phyloP scores from a whole-genome alignment of 2,329 filamentous ascomycete genomes.

The Colletotrichum noveboracense region DNA sequence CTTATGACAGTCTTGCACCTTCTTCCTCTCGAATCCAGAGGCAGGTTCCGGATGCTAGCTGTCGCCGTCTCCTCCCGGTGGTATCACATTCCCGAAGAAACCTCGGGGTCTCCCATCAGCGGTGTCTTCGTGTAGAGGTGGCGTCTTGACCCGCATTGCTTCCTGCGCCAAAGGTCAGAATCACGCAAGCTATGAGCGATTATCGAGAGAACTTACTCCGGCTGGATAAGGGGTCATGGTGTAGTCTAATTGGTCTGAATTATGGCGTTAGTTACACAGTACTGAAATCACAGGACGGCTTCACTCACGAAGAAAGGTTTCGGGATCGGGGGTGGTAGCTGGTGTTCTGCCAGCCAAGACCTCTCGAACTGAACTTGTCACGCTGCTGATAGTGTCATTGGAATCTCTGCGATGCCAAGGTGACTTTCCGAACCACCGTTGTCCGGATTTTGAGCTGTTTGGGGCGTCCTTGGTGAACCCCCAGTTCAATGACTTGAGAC shows the following conservation, averaged over 20 bases:
- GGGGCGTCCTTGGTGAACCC: not conserved
- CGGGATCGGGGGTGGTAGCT: constrained; percentile 30
- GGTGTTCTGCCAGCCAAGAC: constrained; percentile 42
- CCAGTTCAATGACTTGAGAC: not conserved
- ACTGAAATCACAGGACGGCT: not conserved
- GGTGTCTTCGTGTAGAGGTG: constrained; percentile 45
- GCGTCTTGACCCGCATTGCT: constrained; percentile 53
- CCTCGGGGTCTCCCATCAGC: constrained; percentile 40
- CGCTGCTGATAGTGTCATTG: constrained; percentile 39
- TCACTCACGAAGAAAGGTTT: not conserved
- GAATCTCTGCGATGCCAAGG: constrained; percentile 47
- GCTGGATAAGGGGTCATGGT: constrained; percentile 35
- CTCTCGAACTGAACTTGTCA: constrained; percentile 47
- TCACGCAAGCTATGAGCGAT: not conserved
- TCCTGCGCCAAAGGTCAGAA: constrained; percentile 40
- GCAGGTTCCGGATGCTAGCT: constrained; percentile 6
- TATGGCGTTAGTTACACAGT: not conserved
- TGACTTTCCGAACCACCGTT: constrained; percentile 27
- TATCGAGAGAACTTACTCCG: constrained; percentile 29
- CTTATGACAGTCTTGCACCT: constrained; percentile 22
- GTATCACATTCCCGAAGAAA: constrained; percentile 48
- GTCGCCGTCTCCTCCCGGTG: constrained; percentile 26
- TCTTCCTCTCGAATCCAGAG: not conserved
- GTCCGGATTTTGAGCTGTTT: not conserved
- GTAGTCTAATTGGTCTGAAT: constrained; percentile 20